Base-by-base conservation (phyloP, 257 asterid genomes). In the Scutellaria baicalensis region DNA sequence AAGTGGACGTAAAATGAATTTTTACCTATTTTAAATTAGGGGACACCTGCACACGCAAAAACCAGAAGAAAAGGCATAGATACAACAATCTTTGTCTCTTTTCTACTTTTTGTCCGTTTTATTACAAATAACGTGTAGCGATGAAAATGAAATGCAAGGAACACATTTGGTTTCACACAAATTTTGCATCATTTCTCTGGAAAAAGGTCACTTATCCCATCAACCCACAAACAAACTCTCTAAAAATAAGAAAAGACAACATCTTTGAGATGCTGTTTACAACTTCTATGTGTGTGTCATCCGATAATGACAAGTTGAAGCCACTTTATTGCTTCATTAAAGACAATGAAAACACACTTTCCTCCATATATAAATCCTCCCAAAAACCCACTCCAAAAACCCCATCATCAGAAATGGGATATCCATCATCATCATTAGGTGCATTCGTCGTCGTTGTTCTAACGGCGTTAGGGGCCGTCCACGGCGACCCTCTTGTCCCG, bases 401-500 rank as follows among this genome's bases (percentile, higher is more conserved):
- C 23, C 23, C 31, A 21, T 35, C 23, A 18, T 6, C 9, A 33
- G 14, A 36, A 66, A 85, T 85, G 96, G 70, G 77, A 33, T 23
- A 78, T 20, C 68, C 69, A 44, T 59, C 68, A 52, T 68, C 75
- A 68, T 76, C 14, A 7, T 76, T 27, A 47, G 65, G 77, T 50
- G 70, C 75, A 66, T 39, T 79, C 23, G 38, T 81, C 52, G 54
- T 20, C 6, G 23, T 69, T 17, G 58, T 79, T 6, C 58, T 65
- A 12, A 11, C 79, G 45, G 33, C 65, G 74, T 48, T 40, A 20
- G 43, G 43, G 12, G 68, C 33, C 36, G 86, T 77, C 44, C 2
- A 61, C 48, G 88, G 90, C 6, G 84, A 89, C 4, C 90, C 96
- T 70, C 47, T 89, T 9, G 96, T 91, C 67, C 97, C 96, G 1